Evolutionary conservation across 2,329 filamentous ascomycete species (phyloP), one percentile per base, ranked within the genome.

Genomic region (Acrocalymma vagum): DNA sequence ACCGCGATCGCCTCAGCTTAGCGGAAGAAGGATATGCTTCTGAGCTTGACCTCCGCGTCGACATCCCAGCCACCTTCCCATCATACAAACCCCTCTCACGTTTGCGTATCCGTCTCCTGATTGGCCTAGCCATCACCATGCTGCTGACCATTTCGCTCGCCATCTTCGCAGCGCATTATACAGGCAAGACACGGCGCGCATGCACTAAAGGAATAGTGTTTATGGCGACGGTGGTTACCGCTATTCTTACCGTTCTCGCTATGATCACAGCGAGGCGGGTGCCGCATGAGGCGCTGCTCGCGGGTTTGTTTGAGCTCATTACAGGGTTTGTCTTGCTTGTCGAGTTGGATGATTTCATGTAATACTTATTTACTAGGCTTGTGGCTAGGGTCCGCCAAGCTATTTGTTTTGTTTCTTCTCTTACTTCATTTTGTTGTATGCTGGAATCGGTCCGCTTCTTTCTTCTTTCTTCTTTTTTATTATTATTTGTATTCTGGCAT

Each of bases 261-360:
- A 58, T 63, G 55, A 28, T 53, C 16, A 31, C 52, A 14, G 53
- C 52, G 20, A 53, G 46, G 38, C 51, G 50, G n/a, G 30, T 47
- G 13, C 26, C 57, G 22, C 46, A 51, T 2, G 57, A 60, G 27
- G 55, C 54, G 10, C 33, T 58, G 16, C 47, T 62, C n/a, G 53
- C 55, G 27, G 58, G 54, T 9, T 42, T 63, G 3, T 42, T 62
- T 16, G 49, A 54, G 22, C 47, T 55, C 13, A 14, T 50, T 5
- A 42, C 58, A n/a, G 59, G 61, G 17, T 59, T 58, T 25, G 48
- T 47, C n/a, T 41, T 64, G 13, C 43, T 62, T n/a, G 18, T 50
- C 8, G 45, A 59, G 42, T 53, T 60, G 23, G 43, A 50, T 17
- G 50, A 58, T 4, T 49, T 60, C 24, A 58, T 59, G 44, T 48